Evolutionary conservation across 805 yeast species (phyloP).

Genomic region (Komagataella populi): DNA sequence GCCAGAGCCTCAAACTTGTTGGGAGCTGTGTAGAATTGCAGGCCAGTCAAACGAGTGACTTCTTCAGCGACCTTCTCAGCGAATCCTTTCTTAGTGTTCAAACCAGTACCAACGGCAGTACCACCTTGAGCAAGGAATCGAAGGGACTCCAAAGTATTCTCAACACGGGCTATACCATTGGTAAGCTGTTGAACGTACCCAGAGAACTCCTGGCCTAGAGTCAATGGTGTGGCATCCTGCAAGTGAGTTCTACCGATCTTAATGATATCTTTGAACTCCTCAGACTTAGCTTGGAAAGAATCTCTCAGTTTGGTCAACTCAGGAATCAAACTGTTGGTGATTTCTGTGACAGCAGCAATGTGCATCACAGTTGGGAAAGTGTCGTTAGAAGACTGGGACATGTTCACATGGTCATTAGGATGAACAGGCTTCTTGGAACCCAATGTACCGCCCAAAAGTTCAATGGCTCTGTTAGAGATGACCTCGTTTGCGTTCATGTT

Average conservation of each 20-base stretch:
- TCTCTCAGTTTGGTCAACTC: slow-evolving; percentile 66
- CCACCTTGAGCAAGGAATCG: slow-evolving; percentile 95
- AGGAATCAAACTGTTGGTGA: slow-evolving; percentile 63
- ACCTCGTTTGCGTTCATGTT: slow-evolving; percentile 99
- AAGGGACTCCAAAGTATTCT: slow-evolving; percentile 61
- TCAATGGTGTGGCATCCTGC: slow-evolving; percentile 97
- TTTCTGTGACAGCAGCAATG: slow-evolving; percentile 93
- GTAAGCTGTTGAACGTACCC: slow-evolving; percentile 92
- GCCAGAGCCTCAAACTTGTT: slow-evolving; percentile 98
- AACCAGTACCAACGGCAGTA: slow-evolving; percentile 98
- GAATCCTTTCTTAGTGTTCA: slow-evolving; percentile 87
- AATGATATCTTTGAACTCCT: slow-evolving; percentile 80
- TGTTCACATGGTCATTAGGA: slow-evolving; percentile 97
- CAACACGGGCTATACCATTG: slow-evolving; percentile 83
- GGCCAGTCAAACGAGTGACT: slow-evolving; percentile 78
- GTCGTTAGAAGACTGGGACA: slow-evolving; percentile 97
- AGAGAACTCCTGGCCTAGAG: slow-evolving; percentile 94
- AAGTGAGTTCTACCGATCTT: slow-evolving; percentile 98
- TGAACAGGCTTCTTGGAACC: slow-evolving; percentile 94
- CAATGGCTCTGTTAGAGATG: slow-evolving; percentile 96
- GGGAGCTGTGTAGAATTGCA: slow-evolving; percentile 88
- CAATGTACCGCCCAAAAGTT: slow-evolving; percentile 78
- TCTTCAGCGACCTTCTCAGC: slow-evolving; percentile 77
- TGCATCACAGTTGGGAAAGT: slow-evolving; percentile 99
- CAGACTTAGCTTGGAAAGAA: slow-evolving; percentile 62